Percentiles rank a stretch among this genome's conserved stretches.
phyloP scores from a whole-genome alignment of 495 filamentous ascomycete species.

The Aspergillus kassunensis region DNA sequence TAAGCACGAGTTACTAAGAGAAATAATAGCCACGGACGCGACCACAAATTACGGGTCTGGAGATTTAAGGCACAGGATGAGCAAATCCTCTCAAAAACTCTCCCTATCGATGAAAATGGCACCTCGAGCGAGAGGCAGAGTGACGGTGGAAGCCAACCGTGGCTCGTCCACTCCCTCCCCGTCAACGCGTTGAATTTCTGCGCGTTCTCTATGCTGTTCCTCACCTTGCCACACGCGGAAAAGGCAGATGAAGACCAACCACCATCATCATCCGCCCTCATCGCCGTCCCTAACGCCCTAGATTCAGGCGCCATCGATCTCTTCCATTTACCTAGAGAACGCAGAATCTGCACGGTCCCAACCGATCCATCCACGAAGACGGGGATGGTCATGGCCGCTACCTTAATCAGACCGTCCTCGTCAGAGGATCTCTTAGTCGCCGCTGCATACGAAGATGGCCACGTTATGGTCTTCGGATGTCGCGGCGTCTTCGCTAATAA shows the following conservation, averaged over 20 bases:
- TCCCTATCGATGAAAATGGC: slow-evolving; percentile 61
- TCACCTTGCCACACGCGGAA: slow-evolving; percentile 13
- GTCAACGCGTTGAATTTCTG: slow-evolving; percentile 98
- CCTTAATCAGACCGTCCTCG: slow-evolving; percentile 44
- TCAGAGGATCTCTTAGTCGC: slow-evolving; percentile 46
- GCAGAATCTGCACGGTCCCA: slow-evolving; percentile 62
- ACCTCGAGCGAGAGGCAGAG: slow-evolving; percentile 19
- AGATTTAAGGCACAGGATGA: slow-evolving; percentile 58
- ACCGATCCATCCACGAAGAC: slow-evolving; percentile 55
- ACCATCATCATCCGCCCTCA: slow-evolving; percentile 38
- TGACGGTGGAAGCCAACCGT: slow-evolving; percentile 52
- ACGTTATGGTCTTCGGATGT: slow-evolving; percentile 55
- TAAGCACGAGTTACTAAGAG: slow-evolving; percentile 7
- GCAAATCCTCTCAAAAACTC: slow-evolving; percentile 54
- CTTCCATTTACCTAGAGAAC: slow-evolving; percentile 74
- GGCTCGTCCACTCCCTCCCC: slow-evolving; percentile 75
- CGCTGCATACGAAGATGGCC: slow-evolving; percentile 86
- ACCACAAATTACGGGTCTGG: slow-evolving; percentile 86
- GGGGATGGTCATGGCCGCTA: slow-evolving; percentile 89
- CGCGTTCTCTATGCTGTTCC: slow-evolving; percentile 61
- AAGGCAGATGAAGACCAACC: neutral
- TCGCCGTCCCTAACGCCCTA: slow-evolving; percentile 75
- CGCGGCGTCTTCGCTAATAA: slow-evolving; percentile 20
- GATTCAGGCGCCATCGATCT: slow-evolving; percentile 80
- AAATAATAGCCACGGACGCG: slow-evolving; percentile 71